phyloP scores from a whole-genome alignment of 2,329 filamentous ascomycete species.

The Knufia fluminis region DNA sequence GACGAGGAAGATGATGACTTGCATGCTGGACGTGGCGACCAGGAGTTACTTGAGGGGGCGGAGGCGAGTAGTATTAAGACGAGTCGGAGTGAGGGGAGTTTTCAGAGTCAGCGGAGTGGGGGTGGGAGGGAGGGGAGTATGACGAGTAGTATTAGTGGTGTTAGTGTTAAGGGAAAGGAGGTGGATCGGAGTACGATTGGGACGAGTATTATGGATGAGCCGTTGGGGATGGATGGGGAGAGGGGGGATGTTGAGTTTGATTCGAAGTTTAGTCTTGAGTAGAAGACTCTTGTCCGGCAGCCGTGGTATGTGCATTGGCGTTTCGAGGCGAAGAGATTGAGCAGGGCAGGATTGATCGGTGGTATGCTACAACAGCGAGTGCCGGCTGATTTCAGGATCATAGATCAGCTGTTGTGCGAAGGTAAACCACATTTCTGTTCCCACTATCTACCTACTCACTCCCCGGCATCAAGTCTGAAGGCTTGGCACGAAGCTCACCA shows the following conservation, averaged over 20 bases:
- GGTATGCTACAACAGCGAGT: too few relatives aligned
- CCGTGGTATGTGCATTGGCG: too few relatives aligned
- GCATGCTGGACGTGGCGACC: conserved; percentile 63
- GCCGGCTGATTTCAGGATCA: too few relatives aligned
- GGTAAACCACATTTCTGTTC: too few relatives aligned
- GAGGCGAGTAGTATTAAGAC: conserved; percentile 8
- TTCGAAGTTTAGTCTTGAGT: conserved; percentile 6
- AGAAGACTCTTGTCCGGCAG: too few relatives aligned
- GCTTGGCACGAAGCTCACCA: too few relatives aligned
- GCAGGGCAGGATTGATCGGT: too few relatives aligned
- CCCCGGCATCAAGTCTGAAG: too few relatives aligned
- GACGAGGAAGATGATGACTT: conserved; percentile 52
- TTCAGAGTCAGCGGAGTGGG: not conserved
- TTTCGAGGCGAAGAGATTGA: too few relatives aligned
- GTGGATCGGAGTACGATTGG: conserved; percentile 2
- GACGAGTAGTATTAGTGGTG: not conserved
- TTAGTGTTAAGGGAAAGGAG: not conserved
- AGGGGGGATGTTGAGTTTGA: conserved; percentile 5
- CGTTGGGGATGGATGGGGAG: not conserved
- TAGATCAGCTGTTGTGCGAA: too few relatives aligned
- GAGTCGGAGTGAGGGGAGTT: conserved; percentile 3
- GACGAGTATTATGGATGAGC: conserved; percentile 4
- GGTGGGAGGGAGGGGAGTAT: not conserved
- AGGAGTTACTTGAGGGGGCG: conserved; percentile 63
- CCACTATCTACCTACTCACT: too few relatives aligned